Percentiles rank a stretch among this genome's conserved stretches.
Conservation (phyloP, 1,284 basidiomycete genomes). For the Fomitopsis pinicola region DNA sequence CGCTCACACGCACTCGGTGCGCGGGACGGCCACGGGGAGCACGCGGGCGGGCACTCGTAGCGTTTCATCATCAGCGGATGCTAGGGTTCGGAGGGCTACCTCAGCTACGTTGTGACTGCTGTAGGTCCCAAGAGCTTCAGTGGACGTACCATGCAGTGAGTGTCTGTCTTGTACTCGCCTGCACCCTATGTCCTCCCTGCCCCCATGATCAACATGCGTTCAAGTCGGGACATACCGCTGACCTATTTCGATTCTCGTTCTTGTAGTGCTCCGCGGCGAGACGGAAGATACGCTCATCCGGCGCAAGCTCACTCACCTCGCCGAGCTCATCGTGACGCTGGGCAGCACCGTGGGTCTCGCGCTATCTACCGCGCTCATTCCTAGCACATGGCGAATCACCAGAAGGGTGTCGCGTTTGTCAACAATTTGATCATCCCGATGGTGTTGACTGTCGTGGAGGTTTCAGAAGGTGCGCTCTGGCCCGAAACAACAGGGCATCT, state of each 20-base stretch:
- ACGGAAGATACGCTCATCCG: conserved; percentile 90
- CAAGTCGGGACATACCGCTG: conserved; percentile 3
- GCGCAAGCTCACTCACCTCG: conserved; percentile 88
- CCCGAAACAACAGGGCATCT: not conserved
- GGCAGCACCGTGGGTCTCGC: conserved; percentile 81
- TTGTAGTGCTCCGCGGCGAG: conserved; percentile 72
- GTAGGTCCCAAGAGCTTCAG: conserved; percentile 94
- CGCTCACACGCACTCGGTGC: conserved; percentile 16
- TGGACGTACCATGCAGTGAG: conserved; percentile 92
- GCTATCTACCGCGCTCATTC: conserved; percentile 84
- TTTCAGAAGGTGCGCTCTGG: conserved; percentile 75
- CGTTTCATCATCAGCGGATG: conserved; percentile 92
- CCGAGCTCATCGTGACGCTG: conserved; percentile 91
- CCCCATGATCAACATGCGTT: not conserved
- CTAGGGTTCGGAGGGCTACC: conserved; percentile 94
- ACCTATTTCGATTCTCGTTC: not conserved
- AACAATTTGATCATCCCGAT: conserved; percentile 94
- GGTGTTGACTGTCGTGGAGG: conserved; percentile 94
- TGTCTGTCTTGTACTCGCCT: conserved; percentile 12
- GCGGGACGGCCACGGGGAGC: conserved; percentile 20
- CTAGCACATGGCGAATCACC: conserved; percentile 53
- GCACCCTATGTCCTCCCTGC: not conserved
- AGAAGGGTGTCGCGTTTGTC: conserved; percentile 91
- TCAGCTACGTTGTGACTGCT: conserved; percentile 88
- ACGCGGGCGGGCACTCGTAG: conserved; percentile 61